Conservation (phyloP, 768 basidiomycete species). For the Mycena crocata region DNA sequence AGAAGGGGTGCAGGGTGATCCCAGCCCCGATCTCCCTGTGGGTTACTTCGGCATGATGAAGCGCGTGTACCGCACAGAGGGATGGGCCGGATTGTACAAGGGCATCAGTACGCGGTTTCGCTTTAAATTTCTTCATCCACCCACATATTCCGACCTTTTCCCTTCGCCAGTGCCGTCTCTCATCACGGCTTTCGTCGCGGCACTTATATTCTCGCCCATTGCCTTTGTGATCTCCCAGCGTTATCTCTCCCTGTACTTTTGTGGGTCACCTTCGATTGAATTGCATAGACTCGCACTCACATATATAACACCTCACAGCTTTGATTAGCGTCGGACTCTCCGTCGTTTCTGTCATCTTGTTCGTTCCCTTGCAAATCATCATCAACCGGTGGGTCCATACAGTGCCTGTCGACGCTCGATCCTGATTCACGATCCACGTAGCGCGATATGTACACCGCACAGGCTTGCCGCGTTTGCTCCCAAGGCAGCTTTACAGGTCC, state of each 20-base stretch:
- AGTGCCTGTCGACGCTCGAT: neutral
- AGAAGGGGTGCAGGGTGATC: neutral
- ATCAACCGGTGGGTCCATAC: constrained; percentile 17
- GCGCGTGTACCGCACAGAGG: constrained; percentile 17
- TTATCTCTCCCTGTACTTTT: neutral
- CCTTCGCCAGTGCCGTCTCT: constrained; percentile 28
- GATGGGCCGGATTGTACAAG: constrained; percentile 25
- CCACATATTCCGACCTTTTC: neutral
- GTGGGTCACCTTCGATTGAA: neutral
- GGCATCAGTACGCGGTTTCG: constrained; percentile 8
- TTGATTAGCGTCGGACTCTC: neutral
- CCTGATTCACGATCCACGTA: neutral
- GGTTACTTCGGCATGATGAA: constrained; percentile 23
- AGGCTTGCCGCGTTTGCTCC: constrained; percentile 16
- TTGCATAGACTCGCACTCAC: neutral
- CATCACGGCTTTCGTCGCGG: neutral
- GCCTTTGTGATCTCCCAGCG: neutral
- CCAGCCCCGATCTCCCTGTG: neutral
- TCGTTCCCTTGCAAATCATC: constrained; percentile 19
- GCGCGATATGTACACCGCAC: constrained; percentile 17
- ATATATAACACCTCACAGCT: too few relatives aligned
- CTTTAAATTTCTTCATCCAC: neutral
- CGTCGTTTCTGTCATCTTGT: neutral
- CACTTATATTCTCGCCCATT: neutral
- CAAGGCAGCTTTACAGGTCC: neutral